Base-by-base conservation (phyloP, 495 filamentous ascomycete genomes). In the Massariosphaeria phaeospora region DNA sequence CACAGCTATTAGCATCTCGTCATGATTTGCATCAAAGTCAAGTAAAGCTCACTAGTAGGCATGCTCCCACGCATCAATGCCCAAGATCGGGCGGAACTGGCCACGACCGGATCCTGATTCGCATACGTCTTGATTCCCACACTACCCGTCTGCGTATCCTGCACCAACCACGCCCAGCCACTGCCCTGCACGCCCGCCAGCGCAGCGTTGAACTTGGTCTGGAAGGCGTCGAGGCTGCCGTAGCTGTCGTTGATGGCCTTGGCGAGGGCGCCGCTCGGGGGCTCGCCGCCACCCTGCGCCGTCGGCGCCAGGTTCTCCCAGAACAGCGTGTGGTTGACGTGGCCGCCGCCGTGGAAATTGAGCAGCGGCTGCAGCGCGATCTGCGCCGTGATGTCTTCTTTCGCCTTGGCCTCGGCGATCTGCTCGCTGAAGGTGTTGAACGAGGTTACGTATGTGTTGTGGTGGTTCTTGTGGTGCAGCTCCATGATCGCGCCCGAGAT, bases 401-500 rank as follows among this genome's bases (percentile, higher is more conserved):
- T 77, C 27, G 68, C 64, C 62, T 79, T 70, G 26, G 85, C 84
- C 36, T 78, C 75, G 30, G 66, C 73, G 38, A 87, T 75, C 58
- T 82, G 78, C 61, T 85, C 81, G 27, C 76, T 64, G 10, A 79
- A 78, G 33, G 73, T 72, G 72, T 89, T 89, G 66, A 83, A 79
- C 36, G 79, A 79, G 68, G 77, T 88, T 50, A 89, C 85, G 70
- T 89, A 89, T 55, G 85, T 86, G 63, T 86, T 75, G 74, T 89
- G 85, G 74, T 89, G 85, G 65, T 83, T 85, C 65, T 74, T 76
- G 78, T 89, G 81, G 73, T 89, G 85, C 7, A 89, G 77, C 79
- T 98, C 91, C 93, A 98, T 98, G 76, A 98, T 98, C 78, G 89
- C 84, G 74, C 88, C 91, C 35, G 86, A 91, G 75, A 98, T 94